Evolutionary conservation across 257 asterid genomes (phyloP).

Genomic region (Eucommia ulmoides): DNA sequence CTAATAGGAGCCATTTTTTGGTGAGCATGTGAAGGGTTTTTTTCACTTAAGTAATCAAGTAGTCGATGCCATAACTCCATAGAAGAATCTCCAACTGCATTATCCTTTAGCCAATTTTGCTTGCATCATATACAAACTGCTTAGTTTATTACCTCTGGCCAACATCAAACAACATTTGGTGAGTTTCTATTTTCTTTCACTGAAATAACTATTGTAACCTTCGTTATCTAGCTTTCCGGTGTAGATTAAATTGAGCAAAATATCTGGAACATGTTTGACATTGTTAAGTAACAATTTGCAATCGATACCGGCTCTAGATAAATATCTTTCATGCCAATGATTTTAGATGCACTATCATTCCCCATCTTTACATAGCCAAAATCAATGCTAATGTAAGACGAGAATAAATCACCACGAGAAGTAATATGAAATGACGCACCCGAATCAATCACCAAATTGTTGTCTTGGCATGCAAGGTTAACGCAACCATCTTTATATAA

Average conservation of each 20-base stretch:
- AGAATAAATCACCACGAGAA: background rate
- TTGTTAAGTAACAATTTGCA: background rate
- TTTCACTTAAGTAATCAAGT: too few relatives aligned
- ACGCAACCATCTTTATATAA: background rate
- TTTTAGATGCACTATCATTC: background rate
- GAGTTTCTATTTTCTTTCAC: background rate
- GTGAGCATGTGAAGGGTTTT: too few relatives aligned
- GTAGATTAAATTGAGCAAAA: background rate
- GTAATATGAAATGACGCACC: background rate
- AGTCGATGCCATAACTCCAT: too few relatives aligned
- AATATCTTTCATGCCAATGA: background rate
- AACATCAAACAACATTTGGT: background rate
- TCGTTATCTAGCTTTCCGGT: background rate
- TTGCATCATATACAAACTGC: background rate
- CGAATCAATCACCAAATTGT: background rate
- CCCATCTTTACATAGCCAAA: background rate
- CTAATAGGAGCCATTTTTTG: too few relatives aligned
- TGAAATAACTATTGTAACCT: background rate
- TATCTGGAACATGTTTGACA: background rate
- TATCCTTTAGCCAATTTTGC: background rate
- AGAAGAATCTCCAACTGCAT: too few relatives aligned
- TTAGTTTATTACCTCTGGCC: background rate
- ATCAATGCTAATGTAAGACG: background rate
- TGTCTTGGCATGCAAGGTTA: background rate
- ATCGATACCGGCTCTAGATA: background rate